Base-by-base conservation (phyloP, 441 rosid genomes). In the Iberis amara region DNA sequence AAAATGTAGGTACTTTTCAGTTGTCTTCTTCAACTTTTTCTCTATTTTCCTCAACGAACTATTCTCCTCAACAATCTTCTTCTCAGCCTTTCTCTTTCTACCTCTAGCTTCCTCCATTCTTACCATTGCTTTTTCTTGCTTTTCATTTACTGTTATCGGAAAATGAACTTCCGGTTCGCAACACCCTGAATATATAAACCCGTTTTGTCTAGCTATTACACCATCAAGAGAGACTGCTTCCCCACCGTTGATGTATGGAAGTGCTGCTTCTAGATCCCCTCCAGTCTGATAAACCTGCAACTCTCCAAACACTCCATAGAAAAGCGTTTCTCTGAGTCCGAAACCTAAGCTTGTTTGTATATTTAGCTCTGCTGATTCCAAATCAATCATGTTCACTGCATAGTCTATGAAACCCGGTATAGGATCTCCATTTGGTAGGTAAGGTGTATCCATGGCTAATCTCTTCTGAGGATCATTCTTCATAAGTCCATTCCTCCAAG, bases 161-260 rank as follows among this genome's bases (percentile, higher is more conserved):
- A 63, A 63, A 33, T 55, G 61, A 33, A 63, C 13, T 9, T 55
- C 61, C 26, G 68, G 61, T 32, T 11, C 11, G 33, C 60, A 43
- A 21, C 11, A 50, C 7, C 83, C 87, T 15, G 79, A 78, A 51
- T 70, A 73, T 8, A 71, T 23, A n/a, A 67, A 41, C 7, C 89
- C 85, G 1, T 69, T 68, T 57, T 56, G 73, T 61, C 68, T 76
- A 30, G 56, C 26, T 28, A 79, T 78, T 39, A 75, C 77, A 6
- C 89, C 94, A 39, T 85, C 89, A 31, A 82, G 56, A 27, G 89
- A 85, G 18, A 85, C 71, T 8, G 41, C 55, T 64, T 81, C 80
- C 12, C 70, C 76, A 7, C 69, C 59, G 4, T 24, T 55, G 13
- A 77, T 68, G 57, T 39, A 64, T 35, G 59, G 45, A 33, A 52